Evolutionary conservation across 2,329 filamentous ascomycete genomes (phyloP).

Genomic region (Penicillium sp.): DNA sequence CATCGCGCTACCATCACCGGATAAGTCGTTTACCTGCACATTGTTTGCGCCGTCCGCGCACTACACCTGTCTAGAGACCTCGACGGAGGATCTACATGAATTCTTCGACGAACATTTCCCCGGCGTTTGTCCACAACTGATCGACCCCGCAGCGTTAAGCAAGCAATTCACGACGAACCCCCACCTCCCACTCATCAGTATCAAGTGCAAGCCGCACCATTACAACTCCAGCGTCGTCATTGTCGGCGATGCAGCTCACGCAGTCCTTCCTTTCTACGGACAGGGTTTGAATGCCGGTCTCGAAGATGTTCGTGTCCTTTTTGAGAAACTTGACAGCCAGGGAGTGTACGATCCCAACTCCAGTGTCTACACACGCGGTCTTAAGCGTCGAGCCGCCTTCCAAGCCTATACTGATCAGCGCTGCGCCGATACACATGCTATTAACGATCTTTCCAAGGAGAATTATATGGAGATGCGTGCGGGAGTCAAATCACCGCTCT

Average conservation of each 20-base stretch:
- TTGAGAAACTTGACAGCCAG: slow-evolving; percentile 72
- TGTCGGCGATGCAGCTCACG: slow-evolving; percentile 89
- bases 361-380: slow-evolving; percentile 45
- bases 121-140: slow-evolving; percentile 64
- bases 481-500: slow-evolving; percentile 72
- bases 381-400: slow-evolving; percentile 51
- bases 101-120: slow-evolving; percentile 87
- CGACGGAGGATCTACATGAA: slow-evolving; percentile 66
- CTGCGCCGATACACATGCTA: slow-evolving; percentile 74
- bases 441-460: slow-evolving; percentile 84
- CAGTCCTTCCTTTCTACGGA: slow-evolving; percentile 97
- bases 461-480: slow-evolving; percentile 95
- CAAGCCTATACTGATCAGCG: slow-evolving; percentile 71
- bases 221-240: slow-evolving; percentile 73
- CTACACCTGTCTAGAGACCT: slow-evolving; percentile 64
- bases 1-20: slow-evolving; percentile 85
- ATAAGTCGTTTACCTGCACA: slow-evolving; percentile 92
- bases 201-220: slow-evolving; percentile 90
- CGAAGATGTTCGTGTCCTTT: slow-evolving; percentile 87
- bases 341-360: slow-evolving; percentile 38
- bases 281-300: slow-evolving; percentile 97
- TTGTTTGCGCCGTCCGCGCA: slow-evolving; percentile 75
- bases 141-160: slow-evolving; percentile 61
- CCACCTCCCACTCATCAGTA: slow-evolving; percentile 85
- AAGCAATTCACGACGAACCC: slow-evolving; percentile 76